Base-by-base conservation (phyloP, 2,329 filamentous ascomycete species). In the Calonectria crousiana region DNA sequence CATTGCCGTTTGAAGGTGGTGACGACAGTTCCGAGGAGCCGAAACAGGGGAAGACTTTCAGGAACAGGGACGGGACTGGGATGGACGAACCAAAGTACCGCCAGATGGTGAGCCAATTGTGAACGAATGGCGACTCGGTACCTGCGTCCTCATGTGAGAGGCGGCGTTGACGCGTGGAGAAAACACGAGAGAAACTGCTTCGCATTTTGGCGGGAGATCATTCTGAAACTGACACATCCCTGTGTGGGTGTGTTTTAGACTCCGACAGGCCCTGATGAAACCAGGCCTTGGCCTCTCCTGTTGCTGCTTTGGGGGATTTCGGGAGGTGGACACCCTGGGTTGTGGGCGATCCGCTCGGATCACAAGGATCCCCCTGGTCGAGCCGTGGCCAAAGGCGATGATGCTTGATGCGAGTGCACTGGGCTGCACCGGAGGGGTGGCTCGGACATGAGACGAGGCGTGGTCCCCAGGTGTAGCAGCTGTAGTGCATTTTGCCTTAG, bases 381-480 rank as follows among this genome's bases (percentile, higher is more conserved):
- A 28, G 32, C 49, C 38, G 14, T 41, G 56, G 56, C 56, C 56
- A 38, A 62, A 20, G 23, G 26, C 56, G 56, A 71, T 47, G 65
- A 20, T 28, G 67, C n/a, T 18, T 41, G 44, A 62, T 23, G 56
- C 56, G n/a, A 62, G 56, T 62, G 30, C 38, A 8, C 36, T 62
- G 56, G 56, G 56, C 34, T 23, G 30, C 52, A 56, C 28, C 23
- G 41, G 36, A 26, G 34, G n/a, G 56, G 56, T 62, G 56, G 56
- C 56, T 41, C 56, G 56, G 34, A 62, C 34, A 28, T 73, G 77
- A 75, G 78, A 77, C 66, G 74, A 68, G 78, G 77, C 78, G 77
- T 58, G 51, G 78, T 67, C 74, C 49, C 67, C 44, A 66, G 38
- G 65, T 71, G 67, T 71, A 71, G 44, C 75, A 75, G 41, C 28